These are phyloP conservation scores for Phellopilus nigrolimitatus DNA, from an alignment of 1,284 basidiomycete species.

Conservation along the genomic window DNA sequence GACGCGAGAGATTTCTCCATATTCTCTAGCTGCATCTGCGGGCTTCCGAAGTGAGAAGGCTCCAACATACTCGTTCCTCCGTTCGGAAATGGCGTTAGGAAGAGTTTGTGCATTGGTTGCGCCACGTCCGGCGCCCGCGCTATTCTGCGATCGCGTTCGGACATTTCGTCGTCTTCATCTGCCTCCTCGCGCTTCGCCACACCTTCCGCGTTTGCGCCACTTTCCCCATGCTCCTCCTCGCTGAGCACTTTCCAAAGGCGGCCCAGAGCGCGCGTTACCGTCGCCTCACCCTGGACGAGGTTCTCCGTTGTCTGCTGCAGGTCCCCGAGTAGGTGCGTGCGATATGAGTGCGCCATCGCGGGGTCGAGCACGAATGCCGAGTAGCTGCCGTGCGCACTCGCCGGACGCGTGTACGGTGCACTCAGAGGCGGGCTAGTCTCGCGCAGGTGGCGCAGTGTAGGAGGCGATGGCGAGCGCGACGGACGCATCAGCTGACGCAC, in stretches of 20 bases:
- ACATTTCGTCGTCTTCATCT: conserved; percentile 43
- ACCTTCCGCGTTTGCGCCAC: conserved; percentile 22
- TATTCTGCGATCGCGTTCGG: conserved; percentile 46
- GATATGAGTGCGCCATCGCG: conserved; percentile 75
- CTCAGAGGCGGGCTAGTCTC: conserved; percentile 40
- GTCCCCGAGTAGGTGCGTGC: conserved; percentile 69
- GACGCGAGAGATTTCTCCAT: conserved; percentile 67
- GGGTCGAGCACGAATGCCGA: conserved; percentile 82
- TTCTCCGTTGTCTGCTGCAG: conserved; percentile 72
- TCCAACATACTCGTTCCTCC: conserved; percentile 38
- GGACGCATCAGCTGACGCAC: conserved; percentile 58
- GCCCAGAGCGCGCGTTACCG: conserved; percentile 65
- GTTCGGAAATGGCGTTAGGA: conserved; percentile 48
- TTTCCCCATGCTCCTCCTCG: conserved; percentile 47
- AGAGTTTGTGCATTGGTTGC: conserved; percentile 60
- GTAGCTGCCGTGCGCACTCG: conserved; percentile 61
- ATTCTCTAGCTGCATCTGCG: conserved; percentile 59
- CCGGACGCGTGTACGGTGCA: conserved; percentile 67
- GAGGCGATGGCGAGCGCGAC: conserved; percentile 32
- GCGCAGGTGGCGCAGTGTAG: conserved; percentile 40
- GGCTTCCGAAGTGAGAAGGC: conserved; percentile 55
- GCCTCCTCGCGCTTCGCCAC: conserved; percentile 63
- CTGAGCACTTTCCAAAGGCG: conserved; percentile 73
- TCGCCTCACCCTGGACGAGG: conserved; percentile 73
- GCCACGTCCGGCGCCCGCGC: conserved; percentile 61